Conservation (phyloP, 2,329 filamentous ascomycete genomes). For the Exserohilum rostratum region DNA sequence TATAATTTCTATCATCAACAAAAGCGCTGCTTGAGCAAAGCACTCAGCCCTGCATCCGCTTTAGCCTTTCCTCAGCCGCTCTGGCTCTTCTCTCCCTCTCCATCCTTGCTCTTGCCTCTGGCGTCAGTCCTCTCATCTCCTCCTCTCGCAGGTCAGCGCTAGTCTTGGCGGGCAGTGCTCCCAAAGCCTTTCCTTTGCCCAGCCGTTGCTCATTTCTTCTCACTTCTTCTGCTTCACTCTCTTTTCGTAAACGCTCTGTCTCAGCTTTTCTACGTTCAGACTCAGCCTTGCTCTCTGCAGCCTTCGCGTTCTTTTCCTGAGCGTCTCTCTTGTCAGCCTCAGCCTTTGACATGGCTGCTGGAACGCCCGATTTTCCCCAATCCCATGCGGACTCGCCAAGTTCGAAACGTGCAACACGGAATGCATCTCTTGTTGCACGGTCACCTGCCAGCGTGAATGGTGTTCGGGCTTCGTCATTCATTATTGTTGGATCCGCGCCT, state of each 20-base stretch:
- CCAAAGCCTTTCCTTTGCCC: conserved; percentile 60
- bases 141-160: conserved; percentile 82
- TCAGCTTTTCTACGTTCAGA: conserved; percentile 72
- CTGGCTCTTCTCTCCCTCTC: conserved; percentile 89
- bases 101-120: conserved; percentile 82
- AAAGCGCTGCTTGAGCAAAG: background rate
- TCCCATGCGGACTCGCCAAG: conserved; percentile 77
- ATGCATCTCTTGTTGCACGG: conserved; percentile 83
- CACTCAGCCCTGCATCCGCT: conserved; percentile 49
- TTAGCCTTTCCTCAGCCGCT: conserved; percentile 87
- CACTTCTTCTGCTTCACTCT: conserved; percentile 57
- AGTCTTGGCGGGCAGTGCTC: conserved; percentile 67
- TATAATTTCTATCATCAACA: too few relatives aligned
- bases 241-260: conserved; percentile 70
- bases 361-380: conserved; percentile 79
- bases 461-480: conserved; percentile 72
- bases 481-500: conserved; percentile 72
- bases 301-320: conserved; percentile 72
- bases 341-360: conserved; percentile 69
- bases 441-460: conserved; percentile 89
- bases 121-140: conserved; percentile 81
- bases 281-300: conserved; percentile 67
- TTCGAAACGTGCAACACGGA: conserved; percentile 83
- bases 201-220: conserved; percentile 58
- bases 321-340: conserved; percentile 74